A percentile compares a stretch with the other conserved stretches of the same genome.
Conservation (phyloP, 1,284 basidiomycete species). For the Apiotrichum gracile region DNA sequence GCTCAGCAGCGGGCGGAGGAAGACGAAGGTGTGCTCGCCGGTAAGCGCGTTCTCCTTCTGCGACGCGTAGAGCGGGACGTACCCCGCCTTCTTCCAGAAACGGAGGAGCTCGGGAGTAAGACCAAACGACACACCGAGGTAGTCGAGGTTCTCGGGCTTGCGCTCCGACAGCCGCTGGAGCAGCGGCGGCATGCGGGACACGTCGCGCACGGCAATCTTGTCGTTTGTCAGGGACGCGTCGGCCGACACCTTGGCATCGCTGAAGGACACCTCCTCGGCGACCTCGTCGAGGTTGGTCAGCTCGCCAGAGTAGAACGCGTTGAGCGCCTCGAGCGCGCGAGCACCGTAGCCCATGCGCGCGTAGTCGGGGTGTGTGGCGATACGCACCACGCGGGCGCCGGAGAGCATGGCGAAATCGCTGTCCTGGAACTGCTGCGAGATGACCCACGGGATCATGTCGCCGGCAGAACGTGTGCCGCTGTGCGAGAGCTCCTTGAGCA, state of each 20-base stretch:
- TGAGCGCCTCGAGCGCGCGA: constrained; percentile 79
- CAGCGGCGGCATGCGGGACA: constrained; percentile 81
- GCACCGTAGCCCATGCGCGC: constrained; percentile 96
- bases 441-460: constrained; percentile 96
- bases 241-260: constrained; percentile 18
- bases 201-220: constrained; percentile 66
- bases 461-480: constrained; percentile 56
- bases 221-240: constrained; percentile 61
- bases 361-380: constrained; percentile 97
- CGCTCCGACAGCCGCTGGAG: constrained; percentile 85
- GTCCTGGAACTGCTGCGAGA: constrained; percentile 91
- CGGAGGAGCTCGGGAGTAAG: constrained; percentile 80
- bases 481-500: constrained; percentile 75
- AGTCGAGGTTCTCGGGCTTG: constrained; percentile 86
- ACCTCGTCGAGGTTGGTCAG: constrained; percentile 82
- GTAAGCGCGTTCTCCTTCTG: constrained; percentile 93
- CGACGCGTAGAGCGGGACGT: constrained; percentile 83
- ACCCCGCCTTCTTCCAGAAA: constrained; percentile 96
- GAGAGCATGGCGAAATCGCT: constrained; percentile 86
- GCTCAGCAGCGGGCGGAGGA: constrained; percentile 72
- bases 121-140: constrained; percentile 94
- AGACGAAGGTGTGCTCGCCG: constrained; percentile 93
- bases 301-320: constrained; percentile 88
- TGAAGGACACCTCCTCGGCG: not conserved
- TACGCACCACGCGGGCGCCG: constrained; percentile 84